Conservation (phyloP, 106 monocot species). For the Iris macrosiphon region DNA sequence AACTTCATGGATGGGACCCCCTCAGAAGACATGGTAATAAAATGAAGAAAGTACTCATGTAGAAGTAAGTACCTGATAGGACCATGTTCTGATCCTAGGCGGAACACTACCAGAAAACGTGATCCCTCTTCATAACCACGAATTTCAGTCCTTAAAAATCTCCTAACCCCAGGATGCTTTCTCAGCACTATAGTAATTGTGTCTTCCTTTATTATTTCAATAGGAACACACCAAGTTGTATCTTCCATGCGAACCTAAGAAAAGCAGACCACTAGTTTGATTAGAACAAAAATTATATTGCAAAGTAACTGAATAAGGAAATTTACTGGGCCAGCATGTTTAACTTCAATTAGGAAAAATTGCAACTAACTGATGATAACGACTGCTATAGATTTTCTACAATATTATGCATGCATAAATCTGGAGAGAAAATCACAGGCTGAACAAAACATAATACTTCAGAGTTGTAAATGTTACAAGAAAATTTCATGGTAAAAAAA, state of each 20-base stretch:
- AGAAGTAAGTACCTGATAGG: conserved; percentile 65
- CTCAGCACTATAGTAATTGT: conserved; percentile 57
- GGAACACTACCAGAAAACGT: conserved; percentile 74
- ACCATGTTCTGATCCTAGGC: conserved; percentile 48
- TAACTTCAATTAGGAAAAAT: background rate
- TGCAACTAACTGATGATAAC: background rate
- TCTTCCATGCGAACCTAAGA: conserved; percentile 62
- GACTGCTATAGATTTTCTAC: no score
- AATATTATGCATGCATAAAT: background rate
- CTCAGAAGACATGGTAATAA: background rate
- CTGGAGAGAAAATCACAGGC: background rate
- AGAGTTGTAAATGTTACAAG: no score
- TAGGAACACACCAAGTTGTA: conserved; percentile 76
- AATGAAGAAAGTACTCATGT: background rate
- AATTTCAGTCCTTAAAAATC: conserved; percentile 71
- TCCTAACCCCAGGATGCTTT: conserved; percentile 48
- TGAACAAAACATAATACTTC: background rate
- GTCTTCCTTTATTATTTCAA: conserved; percentile 83
- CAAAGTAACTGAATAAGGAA: background rate
- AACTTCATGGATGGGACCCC: background rate
- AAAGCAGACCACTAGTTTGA: conserved; percentile 5
- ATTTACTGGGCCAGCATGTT: background rate
- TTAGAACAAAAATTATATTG: conserved; percentile 4
- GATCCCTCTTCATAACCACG: conserved; percentile 99
- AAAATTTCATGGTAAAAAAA: no score